A percentile compares a stretch with the other conserved stretches of the same genome.
Evolutionary conservation across 2,329 filamentous ascomycete species (phyloP).

Genomic region (Fusarium scirpi): DNA sequence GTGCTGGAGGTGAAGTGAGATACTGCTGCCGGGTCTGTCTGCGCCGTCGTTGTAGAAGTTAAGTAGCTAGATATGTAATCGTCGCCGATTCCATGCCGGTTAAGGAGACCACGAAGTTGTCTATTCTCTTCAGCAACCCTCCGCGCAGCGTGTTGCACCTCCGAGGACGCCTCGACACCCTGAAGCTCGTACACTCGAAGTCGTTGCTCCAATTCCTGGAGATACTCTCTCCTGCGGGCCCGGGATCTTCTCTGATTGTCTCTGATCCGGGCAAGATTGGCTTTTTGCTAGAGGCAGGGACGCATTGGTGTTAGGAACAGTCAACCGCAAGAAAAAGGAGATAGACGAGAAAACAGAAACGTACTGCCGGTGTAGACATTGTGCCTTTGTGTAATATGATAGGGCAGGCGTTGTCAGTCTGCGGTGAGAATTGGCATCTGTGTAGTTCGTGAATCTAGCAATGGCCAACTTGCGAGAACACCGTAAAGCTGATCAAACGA

Average conservation of each 20-base stretch:
- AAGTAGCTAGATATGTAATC: conserved; percentile 63
- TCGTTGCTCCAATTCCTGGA: conserved; percentile 75
- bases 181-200: conserved; percentile 70
- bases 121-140: conserved; percentile 77
- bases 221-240: conserved; percentile 78
- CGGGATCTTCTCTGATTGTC: conserved; percentile 84
- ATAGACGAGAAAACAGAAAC: conserved; percentile 31
- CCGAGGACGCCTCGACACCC: conserved; percentile 76
- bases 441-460: conserved; percentile 26
- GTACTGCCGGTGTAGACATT: conserved; percentile 52
- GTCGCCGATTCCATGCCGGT: conserved; percentile 67
- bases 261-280: conserved; percentile 69
- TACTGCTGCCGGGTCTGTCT: conserved; percentile 37
- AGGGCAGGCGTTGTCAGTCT: conserved; percentile 21
- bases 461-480: conserved; percentile 13
- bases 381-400: conserved; percentile 42
- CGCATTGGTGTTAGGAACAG: conserved; percentile 33
- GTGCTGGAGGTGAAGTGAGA: conserved; percentile 41
- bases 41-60: conserved; percentile 41
- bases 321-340: conserved; percentile 14
- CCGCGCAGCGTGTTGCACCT: conserved; percentile 77
- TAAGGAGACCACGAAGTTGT: conserved; percentile 70
- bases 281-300: conserved; percentile 51
- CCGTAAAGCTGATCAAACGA: conserved; percentile 14
- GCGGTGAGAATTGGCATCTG: conserved; percentile 41